Conservation (phyloP, 2,329 filamentous ascomycete species). For the Trichophyton schoenleinii region DNA sequence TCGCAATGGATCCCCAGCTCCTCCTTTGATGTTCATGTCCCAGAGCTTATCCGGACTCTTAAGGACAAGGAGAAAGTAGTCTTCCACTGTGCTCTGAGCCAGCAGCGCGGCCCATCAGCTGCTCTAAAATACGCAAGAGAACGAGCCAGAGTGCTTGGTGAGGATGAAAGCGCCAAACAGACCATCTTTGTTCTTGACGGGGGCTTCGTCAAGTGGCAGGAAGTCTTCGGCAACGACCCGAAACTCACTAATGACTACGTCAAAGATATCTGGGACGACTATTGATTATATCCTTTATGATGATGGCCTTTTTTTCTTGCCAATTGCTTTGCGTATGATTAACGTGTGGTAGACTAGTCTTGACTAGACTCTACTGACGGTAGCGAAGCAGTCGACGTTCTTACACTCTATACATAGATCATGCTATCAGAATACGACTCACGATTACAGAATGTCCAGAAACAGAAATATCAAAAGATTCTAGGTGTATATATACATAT, state of each 20-base stretch:
- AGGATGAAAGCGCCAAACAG: constrained; percentile 42
- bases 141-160: constrained; percentile 41
- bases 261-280: constrained; percentile 69
- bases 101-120: constrained; percentile 76
- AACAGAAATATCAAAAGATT: not conserved
- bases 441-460: not conserved
- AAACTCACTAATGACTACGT: constrained; percentile 71
- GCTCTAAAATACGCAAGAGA: constrained; percentile 62
- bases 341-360: too few species aligned
- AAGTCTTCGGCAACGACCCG: constrained; percentile 62
- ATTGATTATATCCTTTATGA: constrained; percentile 15
- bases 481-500: not conserved
- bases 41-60: constrained; percentile 68
- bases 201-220: constrained; percentile 84
- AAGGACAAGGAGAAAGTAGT: constrained; percentile 69
- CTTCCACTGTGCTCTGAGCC: constrained; percentile 87
- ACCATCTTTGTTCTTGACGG: constrained; percentile 68
- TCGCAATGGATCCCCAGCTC: constrained; percentile 63
- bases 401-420: not conserved
- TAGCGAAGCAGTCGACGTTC: not conserved
- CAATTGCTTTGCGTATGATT: not conserved
- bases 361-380: not conserved
- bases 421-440: not conserved
- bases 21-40: constrained; percentile 62
- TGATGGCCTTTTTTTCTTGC: too few species aligned